Base-by-base conservation (phyloP, 2,329 filamentous ascomycete genomes). In the Bipolaris sorokiniana region DNA sequence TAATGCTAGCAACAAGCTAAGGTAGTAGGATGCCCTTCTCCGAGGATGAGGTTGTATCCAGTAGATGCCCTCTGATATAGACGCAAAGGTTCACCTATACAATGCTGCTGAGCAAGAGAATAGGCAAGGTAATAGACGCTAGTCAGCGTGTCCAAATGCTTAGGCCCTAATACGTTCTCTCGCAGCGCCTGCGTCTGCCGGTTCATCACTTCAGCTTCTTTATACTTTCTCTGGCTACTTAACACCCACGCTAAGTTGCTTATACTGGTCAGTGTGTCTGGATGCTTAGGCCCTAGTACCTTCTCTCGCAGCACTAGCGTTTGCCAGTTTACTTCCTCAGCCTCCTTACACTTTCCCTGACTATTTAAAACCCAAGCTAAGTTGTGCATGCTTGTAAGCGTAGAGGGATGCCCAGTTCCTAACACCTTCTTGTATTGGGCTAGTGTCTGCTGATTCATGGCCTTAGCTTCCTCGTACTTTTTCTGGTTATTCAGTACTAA, bases 51-150 rank as follows among this genome's bases (percentile, higher is more conserved):
- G 7, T 37, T 22, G 54, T 51, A 51, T 28, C 40, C 41, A 42
- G 22, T 33, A 38, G 40, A 48, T 40, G 54, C 54, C 36, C 54
- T 51, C 38, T 48, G 40, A 46, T 48, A 56, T 36, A 51, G 54
- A 34, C 40, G 18, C 10, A 41, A 31, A 7, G 34, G 41, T 45
- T 48, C 47, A 18, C 16, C 13, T 36, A 37, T 48, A 56, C 34
- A 36, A 38, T 31, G 31, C 41, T 44, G 47, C 16, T 51, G 15
- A 40, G 48, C 48, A 33, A 55, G 52, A 18, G 38, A 41, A 38
- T 50, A 31, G 20, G 46, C 57, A 33, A 61, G 53, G 42, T 42
- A 53, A 31, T 51, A 44, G 18, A 61, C 55, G 37, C 58, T 61
- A 16, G 40, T 15, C 16, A 44, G 40, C 10, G 38, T 42, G 38